Evolutionary conservation across 2,329 filamentous ascomycete species (phyloP), one percentile per base, ranked within the genome.

Genomic region (Cercospora sp.): DNA sequence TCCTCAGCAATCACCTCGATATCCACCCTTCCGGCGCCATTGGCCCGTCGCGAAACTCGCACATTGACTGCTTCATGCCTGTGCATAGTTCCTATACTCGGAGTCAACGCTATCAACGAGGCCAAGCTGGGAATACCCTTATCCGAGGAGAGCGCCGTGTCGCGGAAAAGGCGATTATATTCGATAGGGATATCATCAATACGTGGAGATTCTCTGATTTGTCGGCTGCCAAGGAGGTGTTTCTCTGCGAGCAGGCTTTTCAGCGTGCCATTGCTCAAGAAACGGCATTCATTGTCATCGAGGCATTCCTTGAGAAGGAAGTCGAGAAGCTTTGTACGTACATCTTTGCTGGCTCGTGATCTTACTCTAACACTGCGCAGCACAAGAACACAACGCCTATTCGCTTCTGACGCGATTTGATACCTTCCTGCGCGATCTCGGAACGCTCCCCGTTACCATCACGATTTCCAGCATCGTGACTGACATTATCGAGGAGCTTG

Each of bases 211-310:
- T 76, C 16, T 72, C 71, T 10, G 63, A 62, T 18, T 28, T 63
- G 5, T 40, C 64, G 43, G 63, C 68, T 24, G 73, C 70, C 26
- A 72, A 73, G 28, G 71, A 76, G 68, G 63, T 75, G 10, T 75
- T 69, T 59, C 72, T 72, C 65, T 76, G 70, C 73, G 74, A 76
- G 53, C 72, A 72, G 67, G 70, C 69, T 6, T 76, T 76, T 63
- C 72, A 72, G 45, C 57, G 66, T 21, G 74, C 73, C 18, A 37
- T 76, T 30, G 72, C 66, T 24, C 60, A 67, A 24, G 72, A 74
- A 65, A 75, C 73, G 12, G 53, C 73, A 32, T 65, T 66, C 7
- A 62, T 72, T 26, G 73, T 71, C 7, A 58, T 74, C 10, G 74
- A 76, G 53, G 70, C 69, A 9, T 76, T 75, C 60, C 18, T 71